Percentiles rank a stretch among this genome's conserved stretches.
Conservation (phyloP, 2,329 filamentous ascomycete species). For the Pleomassaria siparia region DNA sequence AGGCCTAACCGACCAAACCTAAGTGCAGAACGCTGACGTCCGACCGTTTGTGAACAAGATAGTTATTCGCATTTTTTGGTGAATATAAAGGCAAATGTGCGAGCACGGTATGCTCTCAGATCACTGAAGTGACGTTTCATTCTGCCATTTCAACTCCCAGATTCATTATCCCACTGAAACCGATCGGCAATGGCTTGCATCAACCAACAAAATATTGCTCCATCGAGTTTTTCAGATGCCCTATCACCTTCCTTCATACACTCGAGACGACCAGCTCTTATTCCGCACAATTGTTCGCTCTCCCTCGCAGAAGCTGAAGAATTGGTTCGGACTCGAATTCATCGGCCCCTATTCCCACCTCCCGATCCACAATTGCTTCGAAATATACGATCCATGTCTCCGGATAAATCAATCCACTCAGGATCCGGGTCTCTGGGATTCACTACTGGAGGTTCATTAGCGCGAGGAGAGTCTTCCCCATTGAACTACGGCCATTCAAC, state of each 20-base stretch:
- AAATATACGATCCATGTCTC: slow-evolving; percentile 4
- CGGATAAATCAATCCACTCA: not conserved
- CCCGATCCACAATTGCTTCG: slow-evolving; percentile 12
- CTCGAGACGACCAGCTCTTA: slow-evolving; percentile 13
- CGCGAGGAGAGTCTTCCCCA: slow-evolving; percentile 1
- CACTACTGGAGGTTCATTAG: not conserved
- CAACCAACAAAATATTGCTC: slow-evolving; percentile 2
- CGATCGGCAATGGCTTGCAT: slow-evolving; percentile 10
- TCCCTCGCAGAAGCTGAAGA: slow-evolving; percentile 16
- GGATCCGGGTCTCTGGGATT: not conserved
- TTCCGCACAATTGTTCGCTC: slow-evolving; percentile 11
- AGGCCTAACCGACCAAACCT: not conserved
- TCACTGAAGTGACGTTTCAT: not conserved
- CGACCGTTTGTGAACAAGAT: not conserved
- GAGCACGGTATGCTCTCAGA: not conserved
- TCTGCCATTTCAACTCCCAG: not conserved
- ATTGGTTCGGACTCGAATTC: slow-evolving; percentile 11
- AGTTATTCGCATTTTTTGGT: not conserved
- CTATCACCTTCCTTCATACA: slow-evolving; percentile 7
- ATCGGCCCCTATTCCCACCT: slow-evolving; percentile 15
- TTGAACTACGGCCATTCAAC: not conserved
- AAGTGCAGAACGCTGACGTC: not conserved
- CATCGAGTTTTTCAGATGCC: slow-evolving; percentile 4
- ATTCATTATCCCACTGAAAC: not conserved
- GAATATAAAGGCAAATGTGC: slow-evolving; percentile 1